Evolutionary conservation across 495 filamentous ascomycete species (phyloP).

Genomic region (Cryomyces antarcticus): DNA sequence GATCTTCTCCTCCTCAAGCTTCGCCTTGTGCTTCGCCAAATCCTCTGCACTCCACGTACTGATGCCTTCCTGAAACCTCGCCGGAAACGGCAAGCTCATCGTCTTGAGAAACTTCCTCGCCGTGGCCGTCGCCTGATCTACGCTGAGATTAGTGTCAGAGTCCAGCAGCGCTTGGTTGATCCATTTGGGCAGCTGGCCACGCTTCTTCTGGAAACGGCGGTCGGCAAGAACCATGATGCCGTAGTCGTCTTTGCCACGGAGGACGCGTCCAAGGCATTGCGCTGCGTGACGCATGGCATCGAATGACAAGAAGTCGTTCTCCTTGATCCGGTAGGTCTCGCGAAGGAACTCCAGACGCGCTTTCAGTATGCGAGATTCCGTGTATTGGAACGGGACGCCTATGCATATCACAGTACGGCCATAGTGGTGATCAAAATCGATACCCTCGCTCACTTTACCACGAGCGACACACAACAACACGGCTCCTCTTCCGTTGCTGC

Average conservation of each 20-base stretch:
- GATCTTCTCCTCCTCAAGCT: constrained; percentile 43
- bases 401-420: constrained; percentile 93
- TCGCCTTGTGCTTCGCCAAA: constrained; percentile 56
- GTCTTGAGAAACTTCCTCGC: constrained; percentile 75
- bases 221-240: constrained; percentile 97
- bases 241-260: constrained; percentile 96
- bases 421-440: constrained; percentile 99
- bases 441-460: constrained; percentile 92
- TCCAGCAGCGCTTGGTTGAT: constrained; percentile 78
- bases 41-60: constrained; percentile 77
- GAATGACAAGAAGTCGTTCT: constrained; percentile 97
- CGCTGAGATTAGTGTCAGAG: constrained; percentile 68
- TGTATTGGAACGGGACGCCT: constrained; percentile 97
- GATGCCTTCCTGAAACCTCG: constrained; percentile 71
- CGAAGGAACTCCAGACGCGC: constrained; percentile 88
- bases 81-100: constrained; percentile 78
- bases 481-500: constrained; percentile 87
- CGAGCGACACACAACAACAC: constrained; percentile 86
- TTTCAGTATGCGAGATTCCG: constrained; percentile 90
- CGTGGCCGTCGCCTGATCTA: constrained; percentile 79
- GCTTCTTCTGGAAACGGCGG: constrained; percentile 73
- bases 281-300: constrained; percentile 97
- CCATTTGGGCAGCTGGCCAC: constrained; percentile 86
- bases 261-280: constrained; percentile 86
- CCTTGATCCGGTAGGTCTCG: constrained; percentile 90